Base-by-base conservation (phyloP, 805 yeast genomes). In the Barnettozyma californica region DNA sequence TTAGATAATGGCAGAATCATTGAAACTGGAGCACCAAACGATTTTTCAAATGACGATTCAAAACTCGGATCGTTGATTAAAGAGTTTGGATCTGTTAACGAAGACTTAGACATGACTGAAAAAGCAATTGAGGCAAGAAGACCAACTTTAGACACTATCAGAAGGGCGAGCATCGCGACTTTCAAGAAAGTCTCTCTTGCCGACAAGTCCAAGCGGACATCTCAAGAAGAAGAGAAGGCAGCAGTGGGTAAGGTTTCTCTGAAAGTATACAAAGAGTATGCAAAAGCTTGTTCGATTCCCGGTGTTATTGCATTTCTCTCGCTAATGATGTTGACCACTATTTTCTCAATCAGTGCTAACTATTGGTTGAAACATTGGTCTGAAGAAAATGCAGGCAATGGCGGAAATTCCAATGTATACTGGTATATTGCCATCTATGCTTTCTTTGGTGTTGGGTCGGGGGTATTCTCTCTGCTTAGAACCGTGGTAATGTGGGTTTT, bases 291-390 rank as follows among this genome's bases (percentile, higher is more conserved):
- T 63, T 77, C 82, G 7, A 55, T 68, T 29, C 26, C 61, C 1
- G 84, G 84, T 31, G 75, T 75, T 23, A n/a, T 63, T n/a, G 45
- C 70, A 1, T 63, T 71, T 44, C 56, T 80, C 53, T 56, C 64
- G 41, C 52, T 64, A 38, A 53, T 73, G 60, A 55, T 71, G 55
- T 26, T 65, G 29, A 54, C 67, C 4, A 69, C 73, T 16, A 62
- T 76, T 13, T 60, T 66, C 42, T 64, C 66, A 18, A 56, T 71
- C 20, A 65, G 68, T 9, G 78, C 79, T 41, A 81, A 77, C 59
- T 79, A 78, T 60, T 81, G 87, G 83, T 69, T 84, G 55, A 83
- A 83, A 54, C 69, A 74, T 51, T 84, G 91, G 91, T 77, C 89
- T 1, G 87, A 83, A 55, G 62, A 68, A 9, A 67, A 69, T 36